Base-by-base conservation (phyloP, 208 protist species). In the Trypanosoma brucei region DNA sequence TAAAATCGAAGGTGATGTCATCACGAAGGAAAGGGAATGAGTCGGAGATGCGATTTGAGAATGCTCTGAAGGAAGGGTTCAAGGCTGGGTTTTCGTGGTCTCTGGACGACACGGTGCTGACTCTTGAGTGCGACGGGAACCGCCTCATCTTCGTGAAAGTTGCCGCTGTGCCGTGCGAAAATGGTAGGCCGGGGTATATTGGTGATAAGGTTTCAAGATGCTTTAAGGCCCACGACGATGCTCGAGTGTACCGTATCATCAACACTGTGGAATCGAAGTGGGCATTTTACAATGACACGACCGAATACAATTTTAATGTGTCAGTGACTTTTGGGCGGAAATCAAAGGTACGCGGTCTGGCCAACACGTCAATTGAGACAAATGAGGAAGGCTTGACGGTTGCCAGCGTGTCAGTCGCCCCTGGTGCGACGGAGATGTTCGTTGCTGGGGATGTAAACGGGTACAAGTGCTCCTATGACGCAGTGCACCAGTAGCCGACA, bases 261-360 rank as follows among this genome's bases (percentile, higher is more conserved):
- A 68, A 75, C 42, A 37, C 54, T 8, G 70, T 81, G 45, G 71
- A 78, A 22, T 60, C 75, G 22, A 83, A 68, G 52, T 91, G 83
- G 83, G 81, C 79, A 69, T 83, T 87, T 52, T 91, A 89, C 71
- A 93, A 93, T 50, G 87, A 93, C 69, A 93, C 87, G 30, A 76
- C 75, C 57, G 70, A 79, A 50, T 91, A 77, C 57, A 54, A 89
- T 53, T 88, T 93, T 76, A 44, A 45, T 45, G 79, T 91, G 46
- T 67, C 57, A 22, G 74, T 75, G 31, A 53, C 58, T 30, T 93
- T 91, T 63, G 67, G 62, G 36, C 50, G 35, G 33, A 56, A 64
- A 31, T 71, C 55, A 34, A 59, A 68, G 33, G 57, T 74, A 50
- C 59, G 62, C 7, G 39, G 62, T 1, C 34, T 75, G 7, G 65